phyloP scores from a whole-genome alignment of 805 yeast species.

The Kuraishia hungarica region DNA sequence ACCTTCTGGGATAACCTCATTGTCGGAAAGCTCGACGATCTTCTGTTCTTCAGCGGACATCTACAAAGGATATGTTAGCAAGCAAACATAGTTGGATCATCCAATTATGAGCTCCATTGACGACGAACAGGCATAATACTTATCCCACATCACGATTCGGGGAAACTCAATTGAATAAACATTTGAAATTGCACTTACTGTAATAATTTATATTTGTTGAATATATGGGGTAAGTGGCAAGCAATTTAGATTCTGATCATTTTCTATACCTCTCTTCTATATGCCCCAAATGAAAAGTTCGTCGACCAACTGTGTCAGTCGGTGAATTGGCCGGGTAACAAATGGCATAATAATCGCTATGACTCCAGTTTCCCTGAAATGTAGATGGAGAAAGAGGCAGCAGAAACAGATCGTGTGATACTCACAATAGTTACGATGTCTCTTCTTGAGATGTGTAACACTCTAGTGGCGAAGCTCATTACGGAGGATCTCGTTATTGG shows the following conservation, averaged over 20 bases:
- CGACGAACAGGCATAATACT: too few species aligned
- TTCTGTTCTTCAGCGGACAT: constrained; percentile 21
- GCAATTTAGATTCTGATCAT: neutral
- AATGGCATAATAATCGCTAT: neutral
- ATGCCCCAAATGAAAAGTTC: neutral
- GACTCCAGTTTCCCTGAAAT: neutral
- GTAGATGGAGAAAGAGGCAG: too few species aligned
- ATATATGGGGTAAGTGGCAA: neutral
- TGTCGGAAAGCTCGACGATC: constrained; percentile 23
- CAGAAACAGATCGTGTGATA: too few species aligned
- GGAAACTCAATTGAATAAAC: too few species aligned
- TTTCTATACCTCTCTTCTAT: neutral
- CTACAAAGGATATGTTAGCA: neutral
- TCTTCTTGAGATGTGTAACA: too few species aligned
- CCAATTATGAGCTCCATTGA: too few species aligned
- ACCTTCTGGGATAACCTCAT: constrained; percentile 63
- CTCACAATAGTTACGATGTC: neutral
- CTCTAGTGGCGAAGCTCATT: too few species aligned
- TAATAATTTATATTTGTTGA: neutral
- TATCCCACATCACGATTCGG: too few species aligned
- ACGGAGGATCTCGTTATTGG: too few species aligned
- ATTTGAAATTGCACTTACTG: neutral
- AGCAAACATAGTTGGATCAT: too few species aligned
- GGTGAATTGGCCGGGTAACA: neutral
- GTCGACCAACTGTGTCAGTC: neutral